phyloP scores from a whole-genome alignment of 371 early-diverging fungal species.

The Mortierella sp. region DNA sequence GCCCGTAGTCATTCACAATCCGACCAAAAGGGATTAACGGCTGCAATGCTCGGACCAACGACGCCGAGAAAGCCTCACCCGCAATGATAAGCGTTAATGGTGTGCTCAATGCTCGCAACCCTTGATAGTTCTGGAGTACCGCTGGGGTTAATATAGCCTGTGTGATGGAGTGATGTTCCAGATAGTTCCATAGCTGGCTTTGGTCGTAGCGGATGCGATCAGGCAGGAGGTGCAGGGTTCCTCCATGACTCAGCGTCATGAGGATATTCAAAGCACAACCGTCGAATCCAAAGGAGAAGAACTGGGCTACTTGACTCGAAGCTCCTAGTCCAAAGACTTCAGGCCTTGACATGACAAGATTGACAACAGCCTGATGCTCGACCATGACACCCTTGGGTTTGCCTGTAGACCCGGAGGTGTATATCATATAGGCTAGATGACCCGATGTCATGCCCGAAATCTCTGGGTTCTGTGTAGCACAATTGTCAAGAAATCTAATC shows the following conservation, averaged over 20 bases:
- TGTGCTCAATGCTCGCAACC: background rate
- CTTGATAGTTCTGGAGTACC: slow-evolving; percentile 9
- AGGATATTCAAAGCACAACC: slow-evolving; percentile 4
- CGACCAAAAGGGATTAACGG: background rate
- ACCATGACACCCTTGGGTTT: slow-evolving; percentile 62
- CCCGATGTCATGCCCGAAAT: background rate
- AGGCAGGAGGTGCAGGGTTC: slow-evolving; percentile 1
- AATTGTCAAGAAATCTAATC: no score
- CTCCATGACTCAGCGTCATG: slow-evolving; percentile 10
- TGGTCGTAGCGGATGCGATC: slow-evolving; percentile 5
- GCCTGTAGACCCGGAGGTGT: slow-evolving; percentile 66
- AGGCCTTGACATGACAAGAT: background rate
- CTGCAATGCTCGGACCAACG: background rate
- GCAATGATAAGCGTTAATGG: background rate
- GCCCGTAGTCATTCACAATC: slow-evolving; percentile 37
- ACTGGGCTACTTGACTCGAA: background rate
- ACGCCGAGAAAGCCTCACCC: slow-evolving; percentile 1
- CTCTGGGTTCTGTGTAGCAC: background rate
- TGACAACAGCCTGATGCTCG: slow-evolving; percentile 3
- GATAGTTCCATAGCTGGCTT: background rate
- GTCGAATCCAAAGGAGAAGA: slow-evolving; percentile 16
- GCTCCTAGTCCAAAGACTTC: background rate
- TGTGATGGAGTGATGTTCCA: background rate
- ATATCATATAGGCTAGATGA: slow-evolving; percentile 45
- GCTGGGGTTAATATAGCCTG: slow-evolving; percentile 9